Conservation (phyloP, 2,329 filamentous ascomycete species). For the Claviceps spartinae region DNA sequence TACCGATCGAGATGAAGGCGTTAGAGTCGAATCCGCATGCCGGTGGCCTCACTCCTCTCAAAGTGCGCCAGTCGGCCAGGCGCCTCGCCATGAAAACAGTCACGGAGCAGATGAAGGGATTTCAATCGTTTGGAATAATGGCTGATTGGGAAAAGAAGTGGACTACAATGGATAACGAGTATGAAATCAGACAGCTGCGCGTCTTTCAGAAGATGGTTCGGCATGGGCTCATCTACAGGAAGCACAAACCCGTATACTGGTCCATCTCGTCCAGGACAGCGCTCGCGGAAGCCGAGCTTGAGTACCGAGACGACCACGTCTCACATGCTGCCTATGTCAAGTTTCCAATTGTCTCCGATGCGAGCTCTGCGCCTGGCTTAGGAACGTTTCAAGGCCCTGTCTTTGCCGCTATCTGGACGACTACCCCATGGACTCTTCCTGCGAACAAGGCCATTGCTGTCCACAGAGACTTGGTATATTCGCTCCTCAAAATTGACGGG, state of each 20-base stretch:
- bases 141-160: conserved; percentile 66
- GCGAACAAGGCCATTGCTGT: conserved; percentile 86
- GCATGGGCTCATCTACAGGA: conserved; percentile 60
- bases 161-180: conserved; percentile 64
- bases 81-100: conserved; percentile 56
- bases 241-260: conserved; percentile 79
- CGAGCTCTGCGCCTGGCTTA: conserved; percentile 20
- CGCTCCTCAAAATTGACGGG: conserved; percentile 42
- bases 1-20: conserved; percentile 94
- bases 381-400: conserved; percentile 34
- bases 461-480: conserved; percentile 60
- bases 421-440: conserved; percentile 92
- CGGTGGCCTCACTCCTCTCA: conserved; percentile 35
- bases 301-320: conserved; percentile 64
- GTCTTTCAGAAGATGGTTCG: conserved; percentile 65
- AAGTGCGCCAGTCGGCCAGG: conserved; percentile 51
- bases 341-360: conserved; percentile 49
- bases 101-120: conserved; percentile 57
- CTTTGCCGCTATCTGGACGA: conserved; percentile 92
- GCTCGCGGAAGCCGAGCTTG: conserved; percentile 71
- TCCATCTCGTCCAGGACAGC: conserved; percentile 67
- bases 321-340: conserved; percentile 67
- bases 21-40: conserved; percentile 39
- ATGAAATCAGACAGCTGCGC: conserved; percentile 60
- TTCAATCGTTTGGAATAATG: conserved; percentile 65